phyloP scores from a whole-genome alignment of 345 rosid species.

The Hibiscus syriacus region DNA sequence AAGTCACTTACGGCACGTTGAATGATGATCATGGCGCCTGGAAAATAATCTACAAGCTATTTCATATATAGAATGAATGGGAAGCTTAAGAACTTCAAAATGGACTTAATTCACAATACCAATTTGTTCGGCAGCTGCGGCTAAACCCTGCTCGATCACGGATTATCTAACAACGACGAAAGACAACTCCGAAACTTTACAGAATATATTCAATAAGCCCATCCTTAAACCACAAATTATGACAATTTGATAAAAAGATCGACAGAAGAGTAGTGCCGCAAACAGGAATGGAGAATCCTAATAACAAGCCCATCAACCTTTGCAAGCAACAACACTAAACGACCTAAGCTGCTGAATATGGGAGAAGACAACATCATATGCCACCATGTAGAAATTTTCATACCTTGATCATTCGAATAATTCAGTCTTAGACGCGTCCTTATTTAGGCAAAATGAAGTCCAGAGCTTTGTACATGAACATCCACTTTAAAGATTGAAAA shows the following conservation, averaged over 20 bases:
- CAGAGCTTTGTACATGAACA: conserved; percentile 16
- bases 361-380: conserved; percentile 29
- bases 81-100: conserved; percentile 11
- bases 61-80: not conserved
- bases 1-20: no score
- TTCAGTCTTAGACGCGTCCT: conserved; percentile 16
- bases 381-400: conserved; percentile 22
- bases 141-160: conserved; percentile 1
- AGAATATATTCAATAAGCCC: conserved; percentile 25
- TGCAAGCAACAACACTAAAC: conserved; percentile 32
- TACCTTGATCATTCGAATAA: conserved; percentile 18
- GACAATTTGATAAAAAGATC: conserved; percentile 15
- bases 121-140: conserved; percentile 20
- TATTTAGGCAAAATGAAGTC: conserved; percentile 24
- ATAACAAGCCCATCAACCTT: no score
- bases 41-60: not conserved
- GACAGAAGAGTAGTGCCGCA: conserved; percentile 22
- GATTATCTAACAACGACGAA: conserved; percentile 19
- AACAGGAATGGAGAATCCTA: conserved; percentile 1
- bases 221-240: conserved; percentile 22
- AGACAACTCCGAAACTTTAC: conserved; percentile 14
- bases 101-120: conserved; percentile 22
- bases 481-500: conserved; percentile 6
- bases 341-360: conserved; percentile 26
- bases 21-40: no score